Conservation (phyloP, 768 basidiomycete genomes). For the Rhizopogon vulgaris region DNA sequence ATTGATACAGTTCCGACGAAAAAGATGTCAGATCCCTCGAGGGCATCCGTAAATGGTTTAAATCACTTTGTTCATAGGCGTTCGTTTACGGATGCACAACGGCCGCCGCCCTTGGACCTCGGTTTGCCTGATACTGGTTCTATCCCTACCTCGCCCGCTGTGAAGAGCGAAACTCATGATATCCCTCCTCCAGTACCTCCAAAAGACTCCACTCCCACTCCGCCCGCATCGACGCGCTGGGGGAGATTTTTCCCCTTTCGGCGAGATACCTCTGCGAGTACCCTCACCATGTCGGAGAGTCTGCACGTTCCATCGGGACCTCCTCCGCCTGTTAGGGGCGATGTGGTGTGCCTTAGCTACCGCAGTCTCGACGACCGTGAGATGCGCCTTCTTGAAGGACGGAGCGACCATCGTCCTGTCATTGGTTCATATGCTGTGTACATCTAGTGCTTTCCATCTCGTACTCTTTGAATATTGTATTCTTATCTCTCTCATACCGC, state of each 20-base stretch:
- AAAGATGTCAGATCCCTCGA: conserved; percentile 6
- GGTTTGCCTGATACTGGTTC: conserved; percentile 9
- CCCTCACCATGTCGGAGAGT: conserved; percentile 18
- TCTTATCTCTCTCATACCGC: neutral
- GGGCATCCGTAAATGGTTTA: conserved; percentile 6
- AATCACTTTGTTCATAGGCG: conserved; percentile 7
- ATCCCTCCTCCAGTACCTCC: conserved; percentile 24
- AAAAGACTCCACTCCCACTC: conserved; percentile 20
- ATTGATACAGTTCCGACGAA: conserved; percentile 19
- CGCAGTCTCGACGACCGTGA: conserved; percentile 66
- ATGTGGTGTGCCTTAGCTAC: conserved; percentile 69
- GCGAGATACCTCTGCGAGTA: conserved; percentile 29
- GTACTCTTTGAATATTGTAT: too few species aligned
- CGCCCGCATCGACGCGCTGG: conserved; percentile 34
- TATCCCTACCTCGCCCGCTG: conserved; percentile 6
- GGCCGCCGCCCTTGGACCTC: conserved; percentile 5
- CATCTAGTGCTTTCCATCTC: conserved; percentile 27
- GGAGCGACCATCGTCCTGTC: conserved; percentile 84
- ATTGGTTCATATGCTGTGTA: conserved; percentile 72
- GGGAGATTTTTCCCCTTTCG: conserved; percentile 43
- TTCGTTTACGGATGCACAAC: conserved; percentile 12
- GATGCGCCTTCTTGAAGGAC: conserved; percentile 72
- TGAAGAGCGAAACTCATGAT: conserved; percentile 13
- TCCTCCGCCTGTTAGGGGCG: conserved; percentile 47
- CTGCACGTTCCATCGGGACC: conserved; percentile 13